Evolutionary conservation across 805 yeast genomes (phyloP).

Genomic region (Schwanniomyces yamadae): DNA sequence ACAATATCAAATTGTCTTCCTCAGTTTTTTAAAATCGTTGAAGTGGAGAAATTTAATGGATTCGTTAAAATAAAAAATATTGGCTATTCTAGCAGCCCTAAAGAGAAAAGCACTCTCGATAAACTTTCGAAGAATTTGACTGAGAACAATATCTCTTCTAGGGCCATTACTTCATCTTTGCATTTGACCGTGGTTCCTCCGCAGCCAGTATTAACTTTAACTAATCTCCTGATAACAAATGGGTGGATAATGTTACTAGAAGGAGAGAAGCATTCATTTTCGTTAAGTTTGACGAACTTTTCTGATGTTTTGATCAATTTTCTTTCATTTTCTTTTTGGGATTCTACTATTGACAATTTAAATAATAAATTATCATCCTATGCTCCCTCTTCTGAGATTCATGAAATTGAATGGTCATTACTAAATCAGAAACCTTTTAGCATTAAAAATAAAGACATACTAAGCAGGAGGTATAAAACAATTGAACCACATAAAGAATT

Average conservation of each 20-base stretch:
- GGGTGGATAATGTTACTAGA: slow-evolving; percentile 76
- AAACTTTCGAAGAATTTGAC: slow-evolving; percentile 25
- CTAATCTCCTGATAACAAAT: slow-evolving; percentile 53
- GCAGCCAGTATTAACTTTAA: slow-evolving; percentile 62
- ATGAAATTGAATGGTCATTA: slow-evolving; percentile 73
- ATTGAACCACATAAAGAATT: slow-evolving; percentile 44
- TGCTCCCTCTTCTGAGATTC: slow-evolving; percentile 59
- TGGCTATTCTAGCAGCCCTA: slow-evolving; percentile 4
- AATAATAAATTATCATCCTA: slow-evolving; percentile 50
- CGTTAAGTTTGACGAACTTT: slow-evolving; percentile 54
- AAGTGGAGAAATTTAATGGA: slow-evolving; percentile 20
- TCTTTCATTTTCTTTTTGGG: slow-evolving; percentile 63
- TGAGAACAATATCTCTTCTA: slow-evolving; percentile 14
- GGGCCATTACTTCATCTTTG: slow-evolving; percentile 19
- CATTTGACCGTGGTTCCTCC: slow-evolving; percentile 35
- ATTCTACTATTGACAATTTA: slow-evolving; percentile 68
- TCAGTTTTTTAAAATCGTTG: slow-evolving; percentile 44
- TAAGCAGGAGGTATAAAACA: slow-evolving; percentile 31
- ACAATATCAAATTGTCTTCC: slow-evolving; percentile 49
- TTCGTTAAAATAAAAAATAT: slow-evolving; percentile 10
- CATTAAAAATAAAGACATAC: slow-evolving; percentile 48
- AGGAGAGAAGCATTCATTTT: slow-evolving; percentile 62
- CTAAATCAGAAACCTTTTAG: slow-evolving; percentile 56
- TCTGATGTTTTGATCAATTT: slow-evolving; percentile 57
- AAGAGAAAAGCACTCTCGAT: slow-evolving; percentile 10